These are phyloP conservation scores for Lentinula sp. DNA, from an alignment of 768 basidiomycete species.

Conservation along the genomic window DNA sequence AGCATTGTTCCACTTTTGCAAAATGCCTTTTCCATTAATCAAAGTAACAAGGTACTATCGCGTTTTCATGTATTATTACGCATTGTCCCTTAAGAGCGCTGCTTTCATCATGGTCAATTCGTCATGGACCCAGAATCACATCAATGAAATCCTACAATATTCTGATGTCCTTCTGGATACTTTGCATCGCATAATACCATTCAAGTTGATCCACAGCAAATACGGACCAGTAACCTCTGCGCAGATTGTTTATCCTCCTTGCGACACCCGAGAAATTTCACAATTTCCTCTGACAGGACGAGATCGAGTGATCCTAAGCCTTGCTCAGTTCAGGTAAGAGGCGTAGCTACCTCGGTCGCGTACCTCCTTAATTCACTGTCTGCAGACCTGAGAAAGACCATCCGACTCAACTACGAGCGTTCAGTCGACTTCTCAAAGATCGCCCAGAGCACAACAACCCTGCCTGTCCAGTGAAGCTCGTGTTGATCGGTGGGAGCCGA, in stretches of 20 bases:
- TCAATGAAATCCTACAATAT: constrained; percentile 65
- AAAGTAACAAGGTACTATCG: constrained; percentile 71
- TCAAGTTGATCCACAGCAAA: neutral
- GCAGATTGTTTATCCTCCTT: constrained; percentile 83
- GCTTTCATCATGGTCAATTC: constrained; percentile 91
- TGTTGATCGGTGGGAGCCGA: constrained; percentile 83
- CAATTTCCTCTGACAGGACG: constrained; percentile 47
- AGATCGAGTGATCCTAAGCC: constrained; percentile 67
- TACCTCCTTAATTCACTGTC: neutral
- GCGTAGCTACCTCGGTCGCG: no score
- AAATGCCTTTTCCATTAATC: neutral
- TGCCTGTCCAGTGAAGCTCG: constrained; percentile 42
- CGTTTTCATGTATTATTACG: constrained; percentile 80
- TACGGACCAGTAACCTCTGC: constrained; percentile 16
- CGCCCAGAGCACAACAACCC: constrained; percentile 46
- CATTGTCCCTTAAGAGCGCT: constrained; percentile 64
- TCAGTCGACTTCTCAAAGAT: constrained; percentile 48
- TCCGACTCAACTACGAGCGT: constrained; percentile 65
- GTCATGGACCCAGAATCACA: constrained; percentile 86
- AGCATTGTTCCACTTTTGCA: constrained; percentile 14
- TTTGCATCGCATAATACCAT: constrained; percentile 13
- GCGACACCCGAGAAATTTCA: constrained; percentile 74
- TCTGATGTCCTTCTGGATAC: constrained; percentile 43
- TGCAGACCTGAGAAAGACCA: constrained; percentile 93
- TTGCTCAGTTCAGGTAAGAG: constrained; percentile 88